Conservation (phyloP, 2,329 filamentous ascomycete genomes). For the Coniella lustricola region DNA sequence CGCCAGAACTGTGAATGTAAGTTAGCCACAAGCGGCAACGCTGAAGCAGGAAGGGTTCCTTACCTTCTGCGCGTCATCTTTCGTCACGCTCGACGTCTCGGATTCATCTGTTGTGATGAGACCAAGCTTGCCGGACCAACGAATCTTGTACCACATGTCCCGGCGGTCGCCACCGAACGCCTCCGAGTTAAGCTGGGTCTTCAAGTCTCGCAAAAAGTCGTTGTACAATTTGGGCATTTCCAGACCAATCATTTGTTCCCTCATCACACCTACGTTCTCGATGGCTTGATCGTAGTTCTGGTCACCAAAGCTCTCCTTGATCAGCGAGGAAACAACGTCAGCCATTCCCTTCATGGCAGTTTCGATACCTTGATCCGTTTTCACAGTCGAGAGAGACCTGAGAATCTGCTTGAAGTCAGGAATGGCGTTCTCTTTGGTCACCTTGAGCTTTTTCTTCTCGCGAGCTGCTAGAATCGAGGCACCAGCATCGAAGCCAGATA, state of each 20-base stretch:
- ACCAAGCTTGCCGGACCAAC: constrained; percentile 55
- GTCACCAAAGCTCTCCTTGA: constrained; percentile 69
- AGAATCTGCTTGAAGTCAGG: constrained; percentile 86
- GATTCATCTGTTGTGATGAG: constrained; percentile 60
- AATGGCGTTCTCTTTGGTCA: constrained; percentile 65
- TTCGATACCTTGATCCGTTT: constrained; percentile 55
- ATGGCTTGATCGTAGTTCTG: constrained; percentile 65
- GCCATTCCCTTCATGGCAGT: constrained; percentile 70
- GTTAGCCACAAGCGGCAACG: background rate
- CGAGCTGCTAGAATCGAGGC: constrained; percentile 53
- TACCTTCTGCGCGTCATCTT: constrained; percentile 64
- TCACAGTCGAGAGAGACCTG: constrained; percentile 28
- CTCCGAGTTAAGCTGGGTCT: constrained; percentile 61
- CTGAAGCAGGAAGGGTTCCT: constrained; percentile 1
- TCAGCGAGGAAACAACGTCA: constrained; percentile 58
- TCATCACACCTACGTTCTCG: constrained; percentile 71
- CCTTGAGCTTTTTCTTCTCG: constrained; percentile 22
- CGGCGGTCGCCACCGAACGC: constrained; percentile 68
- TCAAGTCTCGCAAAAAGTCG: constrained; percentile 61
- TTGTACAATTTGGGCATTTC: constrained; percentile 78
- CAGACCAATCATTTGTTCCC: constrained; percentile 66
- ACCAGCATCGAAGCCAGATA: constrained; percentile 84
- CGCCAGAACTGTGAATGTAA: background rate
- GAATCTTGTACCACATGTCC: constrained; percentile 76
- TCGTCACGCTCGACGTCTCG: constrained; percentile 58